phyloP scores from a whole-genome alignment of 108 stramenopile genomes.

The Fistulifera pelliculosa region DNA sequence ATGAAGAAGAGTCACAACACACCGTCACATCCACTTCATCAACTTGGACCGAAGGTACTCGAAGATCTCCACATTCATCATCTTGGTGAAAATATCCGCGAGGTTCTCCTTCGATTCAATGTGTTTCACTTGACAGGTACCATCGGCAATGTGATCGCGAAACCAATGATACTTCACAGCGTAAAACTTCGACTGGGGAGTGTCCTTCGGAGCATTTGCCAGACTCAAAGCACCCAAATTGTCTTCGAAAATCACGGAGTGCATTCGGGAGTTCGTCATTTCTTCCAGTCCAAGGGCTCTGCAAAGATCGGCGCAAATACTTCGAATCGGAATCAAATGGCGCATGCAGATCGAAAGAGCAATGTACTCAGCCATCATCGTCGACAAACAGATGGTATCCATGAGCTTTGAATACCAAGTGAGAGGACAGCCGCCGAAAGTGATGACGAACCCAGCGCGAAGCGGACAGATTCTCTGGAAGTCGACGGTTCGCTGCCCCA shows the following conservation, averaged over 20 bases:
- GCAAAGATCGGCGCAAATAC: not conserved
- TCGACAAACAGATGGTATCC: not conserved
- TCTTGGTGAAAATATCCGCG: too few relatives aligned
- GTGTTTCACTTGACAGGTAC: too few relatives aligned
- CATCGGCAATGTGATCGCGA: too few relatives aligned
- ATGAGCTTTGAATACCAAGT: not conserved
- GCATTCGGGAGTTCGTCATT: not conserved
- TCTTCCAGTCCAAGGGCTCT: not conserved
- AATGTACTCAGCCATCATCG: conserved; percentile 10
- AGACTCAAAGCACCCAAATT: conserved; percentile 11
- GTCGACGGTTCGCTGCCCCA: conserved; percentile 14
- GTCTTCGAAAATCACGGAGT: conserved; percentile 26
- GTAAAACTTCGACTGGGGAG: conserved; percentile 36
- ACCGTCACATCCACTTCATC: too few relatives aligned
- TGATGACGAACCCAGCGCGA: conserved; percentile 9
- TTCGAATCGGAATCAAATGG: conserved; percentile 14
- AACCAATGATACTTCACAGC: too few relatives aligned
- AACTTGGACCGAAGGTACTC: too few relatives aligned
- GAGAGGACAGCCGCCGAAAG: not conserved
- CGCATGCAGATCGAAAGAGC: conserved; percentile 5
- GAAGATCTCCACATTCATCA: too few relatives aligned
- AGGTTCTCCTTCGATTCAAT: too few relatives aligned
- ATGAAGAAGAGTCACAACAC: too few relatives aligned
- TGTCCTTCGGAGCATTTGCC: conserved; percentile 18
- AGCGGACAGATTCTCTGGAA: not conserved